Evolutionary conservation across 805 yeast species (phyloP).

Genomic region (Candida morakotiae): DNA sequence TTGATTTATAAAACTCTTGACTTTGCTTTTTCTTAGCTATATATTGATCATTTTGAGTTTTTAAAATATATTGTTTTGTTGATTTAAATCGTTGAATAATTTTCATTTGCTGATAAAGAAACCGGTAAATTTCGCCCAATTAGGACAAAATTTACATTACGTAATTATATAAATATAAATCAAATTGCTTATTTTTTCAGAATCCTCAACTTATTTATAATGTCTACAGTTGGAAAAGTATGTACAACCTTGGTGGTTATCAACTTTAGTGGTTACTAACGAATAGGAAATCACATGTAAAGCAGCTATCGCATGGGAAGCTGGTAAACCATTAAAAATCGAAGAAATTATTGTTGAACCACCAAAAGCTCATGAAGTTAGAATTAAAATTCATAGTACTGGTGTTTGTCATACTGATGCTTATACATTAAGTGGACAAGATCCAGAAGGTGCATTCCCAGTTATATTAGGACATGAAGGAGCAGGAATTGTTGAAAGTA

Average conservation of each 20-base stretch:
- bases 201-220: too few species aligned
- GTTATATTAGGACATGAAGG: slow-evolving; percentile 96
- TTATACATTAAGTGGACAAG: slow-evolving; percentile 88
- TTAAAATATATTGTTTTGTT: slow-evolving; percentile 3
- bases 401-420: slow-evolving; percentile 99
- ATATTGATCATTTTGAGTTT: slow-evolving; percentile 4
- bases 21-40: slow-evolving; percentile 1
- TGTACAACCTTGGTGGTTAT: slow-evolving; percentile 2
- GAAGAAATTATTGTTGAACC: slow-evolving; percentile 90
- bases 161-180: too few species aligned
- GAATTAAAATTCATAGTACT: slow-evolving; percentile 80
- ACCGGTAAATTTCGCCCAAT: background rate
- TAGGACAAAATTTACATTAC: background rate
- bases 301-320: slow-evolving; percentile 98
- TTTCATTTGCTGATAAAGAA: too few species aligned
- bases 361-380: slow-evolving; percentile 96
- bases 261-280: slow-evolving; percentile 7
- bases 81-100: slow-evolving; percentile 6
- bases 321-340: slow-evolving; percentile 74
- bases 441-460: slow-evolving; percentile 96
- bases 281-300: slow-evolving; percentile 67
- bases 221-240: slow-evolving; percentile 19
- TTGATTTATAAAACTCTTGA: slow-evolving; percentile 55
- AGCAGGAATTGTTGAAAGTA: slow-evolving; percentile 92
- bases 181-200: too few species aligned